Evolutionary conservation across 169 alveolate species (phyloP).

Genomic region (Plasmodium relictum): DNA sequence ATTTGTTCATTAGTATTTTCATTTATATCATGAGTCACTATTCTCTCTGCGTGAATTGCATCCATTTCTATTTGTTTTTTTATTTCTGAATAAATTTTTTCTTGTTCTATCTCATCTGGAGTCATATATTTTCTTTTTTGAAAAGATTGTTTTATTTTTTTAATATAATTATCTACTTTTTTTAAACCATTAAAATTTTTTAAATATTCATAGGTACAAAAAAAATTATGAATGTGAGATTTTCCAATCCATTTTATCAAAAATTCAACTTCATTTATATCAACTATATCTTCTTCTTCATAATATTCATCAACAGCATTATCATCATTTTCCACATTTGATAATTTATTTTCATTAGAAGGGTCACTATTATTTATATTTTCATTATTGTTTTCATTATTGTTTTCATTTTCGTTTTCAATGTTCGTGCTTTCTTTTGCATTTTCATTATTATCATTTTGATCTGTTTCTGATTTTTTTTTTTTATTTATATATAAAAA

Average conservation of each 20-base stretch:
- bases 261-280: conserved; percentile 83
- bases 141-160: conserved; percentile 84
- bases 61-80: conserved; percentile 93
- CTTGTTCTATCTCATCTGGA: conserved; percentile 93
- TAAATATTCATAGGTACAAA: conserved; percentile 90
- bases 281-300: conserved; percentile 74
- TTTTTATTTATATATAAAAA: conserved; percentile 54
- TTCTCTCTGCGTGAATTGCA: conserved; percentile 91
- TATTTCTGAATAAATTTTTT: conserved; percentile 88
- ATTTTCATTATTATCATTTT: not conserved
- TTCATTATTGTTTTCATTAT: not conserved
- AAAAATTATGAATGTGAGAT: conserved; percentile 92
- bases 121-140: conserved; percentile 89
- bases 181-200: conserved; percentile 87
- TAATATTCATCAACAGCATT: conserved; percentile 37
- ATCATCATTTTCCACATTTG: conserved; percentile 32
- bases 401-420: not conserved
- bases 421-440: not conserved
- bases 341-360: not conserved
- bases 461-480: not conserved
- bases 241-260: conserved; percentile 92
- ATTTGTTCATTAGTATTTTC: conserved; percentile 75
- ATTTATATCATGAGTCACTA: conserved; percentile 82
- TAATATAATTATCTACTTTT: conserved; percentile 90
- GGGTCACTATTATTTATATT: not conserved